Conservation (phyloP, 2,329 filamentous ascomycete species). For the Alternaria sp. region DNA sequence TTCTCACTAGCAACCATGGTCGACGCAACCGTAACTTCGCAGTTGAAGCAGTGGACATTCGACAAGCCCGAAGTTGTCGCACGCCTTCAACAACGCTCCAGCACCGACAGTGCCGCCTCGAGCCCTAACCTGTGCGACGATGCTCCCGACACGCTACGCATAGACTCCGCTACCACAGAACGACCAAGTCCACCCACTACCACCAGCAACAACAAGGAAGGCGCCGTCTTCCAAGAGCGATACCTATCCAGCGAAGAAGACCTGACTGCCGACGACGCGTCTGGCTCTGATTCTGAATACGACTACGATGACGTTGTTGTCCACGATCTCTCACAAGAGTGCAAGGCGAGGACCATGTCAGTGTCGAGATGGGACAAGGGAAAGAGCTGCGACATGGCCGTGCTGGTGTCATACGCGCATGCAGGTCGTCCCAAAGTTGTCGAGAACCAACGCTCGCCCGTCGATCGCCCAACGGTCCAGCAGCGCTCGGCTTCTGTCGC, state of each 20-base stretch:
- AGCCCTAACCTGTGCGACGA: slow-evolving; percentile 48
- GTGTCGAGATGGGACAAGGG: slow-evolving; percentile 44
- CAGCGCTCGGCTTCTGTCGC: slow-evolving; percentile 47
- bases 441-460: slow-evolving; percentile 36
- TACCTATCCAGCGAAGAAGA: slow-evolving; percentile 53
- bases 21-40: slow-evolving; percentile 41
- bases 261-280: slow-evolving; percentile 46
- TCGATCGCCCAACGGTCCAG: slow-evolving; percentile 27
- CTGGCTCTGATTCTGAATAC: slow-evolving; percentile 35
- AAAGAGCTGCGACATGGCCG: slow-evolving; percentile 49
- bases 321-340: slow-evolving; percentile 38
- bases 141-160: slow-evolving; percentile 45
- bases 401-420: slow-evolving; percentile 49
- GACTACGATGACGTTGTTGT: slow-evolving; percentile 45
- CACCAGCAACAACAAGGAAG: slow-evolving; percentile 30
- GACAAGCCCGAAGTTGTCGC: slow-evolving; percentile 39
- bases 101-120: slow-evolving; percentile 43
- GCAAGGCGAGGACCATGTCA: slow-evolving; percentile 44
- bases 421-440: slow-evolving; percentile 51
- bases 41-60: slow-evolving; percentile 51
- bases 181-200: slow-evolving; percentile 6
- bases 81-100: slow-evolving; percentile 36
- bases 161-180: slow-evolving; percentile 38
- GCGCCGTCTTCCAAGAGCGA: slow-evolving; percentile 43
- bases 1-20: slow-evolving; percentile 36